Conservation (phyloP, 2,329 filamentous ascomycete genomes). For the Aureobasidium sp. region DNA sequence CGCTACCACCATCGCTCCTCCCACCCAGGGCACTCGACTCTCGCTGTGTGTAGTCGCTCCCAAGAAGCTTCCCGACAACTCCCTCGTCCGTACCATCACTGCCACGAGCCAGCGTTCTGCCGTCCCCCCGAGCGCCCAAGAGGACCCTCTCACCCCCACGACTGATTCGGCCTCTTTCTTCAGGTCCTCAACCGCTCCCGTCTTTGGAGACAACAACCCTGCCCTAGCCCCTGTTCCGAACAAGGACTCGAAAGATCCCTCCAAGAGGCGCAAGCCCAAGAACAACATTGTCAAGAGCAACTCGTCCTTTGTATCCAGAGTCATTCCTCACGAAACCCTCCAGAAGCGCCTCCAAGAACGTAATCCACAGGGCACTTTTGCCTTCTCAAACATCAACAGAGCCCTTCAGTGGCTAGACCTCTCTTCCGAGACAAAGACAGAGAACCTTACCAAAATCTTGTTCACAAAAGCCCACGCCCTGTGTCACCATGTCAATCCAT, state of each 20-base stretch:
- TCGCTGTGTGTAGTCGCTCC: conserved; percentile 66
- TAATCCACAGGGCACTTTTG: conserved; percentile 69
- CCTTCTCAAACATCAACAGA: conserved; percentile 91
- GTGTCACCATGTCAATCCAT: conserved; percentile 81
- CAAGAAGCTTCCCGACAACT: conserved; percentile 33
- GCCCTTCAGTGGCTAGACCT: conserved; percentile 95
- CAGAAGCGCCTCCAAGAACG: conserved; percentile 73
- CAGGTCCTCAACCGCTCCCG: conserved; percentile 35
- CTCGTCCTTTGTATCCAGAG: conserved; percentile 94
- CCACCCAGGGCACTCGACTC: conserved; percentile 73
- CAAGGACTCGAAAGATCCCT: conserved; percentile 51
- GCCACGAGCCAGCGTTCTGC: conserved; percentile 32
- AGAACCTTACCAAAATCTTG: conserved; percentile 88
- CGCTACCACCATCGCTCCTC: conserved; percentile 74
- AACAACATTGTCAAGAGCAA: conserved; percentile 98
- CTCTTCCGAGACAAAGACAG: conserved; percentile 66
- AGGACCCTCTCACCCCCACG: conserved; percentile 26
- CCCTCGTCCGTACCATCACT: conserved; percentile 33
- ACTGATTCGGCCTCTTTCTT: conserved; percentile 6
- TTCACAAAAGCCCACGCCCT: conserved; percentile 95
- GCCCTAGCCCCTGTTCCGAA: conserved; percentile 58
- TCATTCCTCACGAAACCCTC: conserved; percentile 78
- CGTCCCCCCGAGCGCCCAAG: conserved; percentile 32
- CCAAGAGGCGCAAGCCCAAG: conserved; percentile 86
- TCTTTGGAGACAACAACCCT: conserved; percentile 81